Evolutionary conservation across 2,329 filamentous ascomycete genomes (phyloP).

Genomic region (Parastagonospora avenae): DNA sequence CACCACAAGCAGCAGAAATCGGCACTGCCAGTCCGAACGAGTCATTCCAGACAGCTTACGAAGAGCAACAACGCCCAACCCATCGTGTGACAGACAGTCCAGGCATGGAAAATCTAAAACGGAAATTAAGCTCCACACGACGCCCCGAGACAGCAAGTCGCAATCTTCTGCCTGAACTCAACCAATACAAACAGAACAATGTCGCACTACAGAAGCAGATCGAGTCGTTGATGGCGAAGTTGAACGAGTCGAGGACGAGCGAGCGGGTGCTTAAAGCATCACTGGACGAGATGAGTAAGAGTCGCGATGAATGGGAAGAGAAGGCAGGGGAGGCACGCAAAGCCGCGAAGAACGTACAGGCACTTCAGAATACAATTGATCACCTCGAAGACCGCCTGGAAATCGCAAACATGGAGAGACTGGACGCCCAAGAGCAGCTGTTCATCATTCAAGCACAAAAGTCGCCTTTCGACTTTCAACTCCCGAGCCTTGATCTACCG

Average conservation of each 20-base stretch:
- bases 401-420: slow-evolving; percentile 48
- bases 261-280: slow-evolving; percentile 36
- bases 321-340: slow-evolving; percentile 34
- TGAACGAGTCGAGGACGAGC: slow-evolving; percentile 46
- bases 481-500: slow-evolving; percentile 10
- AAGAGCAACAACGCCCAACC: slow-evolving; percentile 33
- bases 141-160: slow-evolving; percentile 41
- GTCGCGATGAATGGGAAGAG: slow-evolving; percentile 34
- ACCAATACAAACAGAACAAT: slow-evolving; percentile 45
- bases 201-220: slow-evolving; percentile 44
- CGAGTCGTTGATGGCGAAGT: slow-evolving; percentile 46
- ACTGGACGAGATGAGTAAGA: slow-evolving; percentile 40
- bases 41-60: slow-evolving; percentile 27
- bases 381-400: slow-evolving; percentile 48
- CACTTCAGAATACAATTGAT: slow-evolving; percentile 45
- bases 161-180: slow-evolving; percentile 46
- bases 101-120: slow-evolving; percentile 47
- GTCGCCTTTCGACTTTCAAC: slow-evolving; percentile 30
- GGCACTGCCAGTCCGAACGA: slow-evolving; percentile 25
- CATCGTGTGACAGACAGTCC: slow-evolving; percentile 24
- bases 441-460: slow-evolving; percentile 36
- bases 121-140: slow-evolving; percentile 42
- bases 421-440: slow-evolving; percentile 48
- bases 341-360: slow-evolving; percentile 29
- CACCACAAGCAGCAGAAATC: slow-evolving; percentile 21